Evolutionary conservation across 2,329 filamentous ascomycete species (phyloP).

Genomic region (Penicillium aurantiogriseum): DNA sequence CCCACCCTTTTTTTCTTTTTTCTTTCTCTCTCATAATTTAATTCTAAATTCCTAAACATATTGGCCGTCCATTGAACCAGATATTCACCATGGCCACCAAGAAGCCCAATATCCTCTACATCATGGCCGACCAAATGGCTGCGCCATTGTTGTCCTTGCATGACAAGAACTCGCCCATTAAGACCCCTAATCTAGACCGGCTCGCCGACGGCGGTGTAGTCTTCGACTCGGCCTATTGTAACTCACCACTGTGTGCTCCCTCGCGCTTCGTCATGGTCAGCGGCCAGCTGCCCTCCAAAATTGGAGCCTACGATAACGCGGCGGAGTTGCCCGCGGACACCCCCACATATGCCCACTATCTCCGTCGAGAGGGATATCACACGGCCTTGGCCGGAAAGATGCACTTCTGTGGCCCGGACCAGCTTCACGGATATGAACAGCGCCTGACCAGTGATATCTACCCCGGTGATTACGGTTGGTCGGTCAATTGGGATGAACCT

Average conservation of each 20-base stretch:
- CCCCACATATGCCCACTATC: conserved; percentile 89
- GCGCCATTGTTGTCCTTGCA: conserved; percentile 90
- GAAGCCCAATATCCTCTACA: conserved; percentile 79
- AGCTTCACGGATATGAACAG: conserved; percentile 90
- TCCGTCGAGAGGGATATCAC: conserved; percentile 81
- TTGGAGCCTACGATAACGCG: conserved; percentile 89
- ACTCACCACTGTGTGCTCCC: conserved; percentile 86
- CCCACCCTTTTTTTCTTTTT: conserved; percentile 6
- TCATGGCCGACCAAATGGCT: conserved; percentile 95
- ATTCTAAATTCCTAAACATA: not conserved
- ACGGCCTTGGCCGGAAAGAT: conserved; percentile 92
- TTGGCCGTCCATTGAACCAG: not conserved
- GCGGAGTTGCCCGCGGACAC: conserved; percentile 78
- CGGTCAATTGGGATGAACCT: conserved; percentile 92
- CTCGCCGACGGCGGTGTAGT: conserved; percentile 79
- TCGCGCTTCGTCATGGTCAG: conserved; percentile 95
- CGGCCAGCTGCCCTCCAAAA: conserved; percentile 85
- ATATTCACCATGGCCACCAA: conserved; percentile 39
- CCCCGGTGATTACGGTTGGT: conserved; percentile 90
- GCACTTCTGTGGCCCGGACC: conserved; percentile 89
- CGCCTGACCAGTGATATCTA: conserved; percentile 94
- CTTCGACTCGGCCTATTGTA: conserved; percentile 93
- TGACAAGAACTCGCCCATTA: conserved; percentile 82
- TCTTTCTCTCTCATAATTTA: conserved; percentile 7
- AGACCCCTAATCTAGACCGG: conserved; percentile 84